These are phyloP conservation scores for Triticum aestivum DNA, from an alignment of 176 grass and related monocot species.

Conservation along the genomic window IWGSC_CS_RefSeq_v2.1 NC_057808.1:241418453-241418952, in stretches of 20 bases:
- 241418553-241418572: too few species aligned
- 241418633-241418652: too few species aligned
- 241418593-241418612: too few species aligned
- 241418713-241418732: background rate
- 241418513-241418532: too few species aligned
- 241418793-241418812: background rate
- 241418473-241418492: too few species aligned
- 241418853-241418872: background rate
- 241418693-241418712: background rate
- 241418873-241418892: background rate
- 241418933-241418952: constrained; percentile 4
- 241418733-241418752: background rate
- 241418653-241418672: background rate
- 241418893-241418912: background rate
- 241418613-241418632: too few species aligned
- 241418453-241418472: too few species aligned
- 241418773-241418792: background rate
- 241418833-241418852: background rate
- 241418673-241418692: background rate
- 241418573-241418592: too few species aligned
- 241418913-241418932: background rate
- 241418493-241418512: too few species aligned
- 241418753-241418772: background rate
- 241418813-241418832: background rate
- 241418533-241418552: too few species aligned